phyloP scores from a whole-genome alignment of 2,329 filamentous ascomycete genomes.

The Rhynchosporium graminicola region DNA sequence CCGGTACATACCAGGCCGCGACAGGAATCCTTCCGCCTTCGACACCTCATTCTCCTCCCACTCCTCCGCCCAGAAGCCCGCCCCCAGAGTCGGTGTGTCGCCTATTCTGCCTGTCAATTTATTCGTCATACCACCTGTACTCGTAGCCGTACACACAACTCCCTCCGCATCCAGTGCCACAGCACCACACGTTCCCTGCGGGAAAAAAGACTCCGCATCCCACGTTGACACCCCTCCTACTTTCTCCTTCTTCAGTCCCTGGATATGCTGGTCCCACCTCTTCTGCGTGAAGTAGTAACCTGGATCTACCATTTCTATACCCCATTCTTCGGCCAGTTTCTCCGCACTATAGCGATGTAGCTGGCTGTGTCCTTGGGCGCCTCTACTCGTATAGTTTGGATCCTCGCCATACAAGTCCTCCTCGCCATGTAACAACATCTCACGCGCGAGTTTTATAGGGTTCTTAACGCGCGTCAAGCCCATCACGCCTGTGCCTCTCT shows the following conservation, averaged over 20 bases:
- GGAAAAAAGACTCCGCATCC: constrained; percentile 66
- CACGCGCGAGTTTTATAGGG: constrained; percentile 72
- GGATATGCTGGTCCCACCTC: constrained; percentile 76
- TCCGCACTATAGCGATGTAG: constrained; percentile 70
- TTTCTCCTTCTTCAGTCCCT: constrained; percentile 54
- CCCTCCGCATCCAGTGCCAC: constrained; percentile 79
- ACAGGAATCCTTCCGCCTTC: constrained; percentile 25
- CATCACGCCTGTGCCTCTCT: constrained; percentile 77
- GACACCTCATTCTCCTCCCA: constrained; percentile 59
- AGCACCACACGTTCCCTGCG: constrained; percentile 82
- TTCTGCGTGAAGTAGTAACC: constrained; percentile 77
- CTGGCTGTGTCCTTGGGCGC: constrained; percentile 68
- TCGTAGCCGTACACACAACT: constrained; percentile 67
- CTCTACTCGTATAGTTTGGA: constrained; percentile 27
- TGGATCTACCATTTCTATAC: constrained; percentile 65
- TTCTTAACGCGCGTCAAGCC: constrained; percentile 74
- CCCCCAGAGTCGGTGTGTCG: constrained; percentile 80
- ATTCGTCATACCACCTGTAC: constrained; percentile 81
- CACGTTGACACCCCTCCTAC: constrained; percentile 51
- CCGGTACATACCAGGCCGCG: constrained; percentile 24
- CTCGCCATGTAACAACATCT: constrained; percentile 69
- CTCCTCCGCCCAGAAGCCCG: constrained; percentile 88
- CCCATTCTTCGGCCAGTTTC: constrained; percentile 65
- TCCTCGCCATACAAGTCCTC: constrained; percentile 53
- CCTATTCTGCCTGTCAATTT: constrained; percentile 84